Evolutionary conservation across 2,329 filamentous ascomycete genomes (phyloP).

Genomic region (Pseudocercospora fuligena): DNA sequence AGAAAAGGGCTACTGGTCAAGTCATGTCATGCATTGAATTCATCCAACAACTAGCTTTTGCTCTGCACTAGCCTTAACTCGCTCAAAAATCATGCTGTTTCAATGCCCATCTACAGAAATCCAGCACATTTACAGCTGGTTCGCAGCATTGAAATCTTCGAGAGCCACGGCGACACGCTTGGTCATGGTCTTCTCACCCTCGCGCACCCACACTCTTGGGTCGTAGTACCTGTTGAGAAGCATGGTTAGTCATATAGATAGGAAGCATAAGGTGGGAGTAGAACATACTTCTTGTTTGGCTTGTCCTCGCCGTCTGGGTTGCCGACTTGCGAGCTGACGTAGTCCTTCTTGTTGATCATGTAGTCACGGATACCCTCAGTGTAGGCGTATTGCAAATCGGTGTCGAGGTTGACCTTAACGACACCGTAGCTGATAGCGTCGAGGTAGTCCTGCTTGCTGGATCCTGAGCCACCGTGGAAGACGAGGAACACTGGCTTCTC

Average conservation of each 20-base stretch:
- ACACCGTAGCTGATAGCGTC: conserved; percentile 92
- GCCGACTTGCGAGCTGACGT: conserved; percentile 82
- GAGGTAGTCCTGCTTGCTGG: conserved; percentile 84
- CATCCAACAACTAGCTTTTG: not conserved
- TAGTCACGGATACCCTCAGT: conserved; percentile 91
- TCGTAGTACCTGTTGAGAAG: conserved; percentile 53
- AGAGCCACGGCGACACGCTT: conserved; percentile 79
- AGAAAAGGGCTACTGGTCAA: not conserved
- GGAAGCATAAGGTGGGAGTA: conserved; percentile 48
- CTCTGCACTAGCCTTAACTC: not conserved
- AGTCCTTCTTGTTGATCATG: conserved; percentile 92
- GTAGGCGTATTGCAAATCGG: conserved; percentile 96
- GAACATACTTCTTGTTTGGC: conserved; percentile 87
- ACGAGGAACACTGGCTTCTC: conserved; percentile 98
- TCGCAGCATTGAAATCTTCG: conserved; percentile 86
- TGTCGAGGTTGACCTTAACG: conserved; percentile 99
- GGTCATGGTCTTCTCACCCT: conserved; percentile 97
- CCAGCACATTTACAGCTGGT: conserved; percentile 65
- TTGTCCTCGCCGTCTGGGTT: conserved; percentile 96
- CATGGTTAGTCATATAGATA: conserved; percentile 30
- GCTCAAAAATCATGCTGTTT: conserved; percentile 8
- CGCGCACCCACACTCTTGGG: conserved; percentile 92
- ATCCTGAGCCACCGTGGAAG: conserved; percentile 98
- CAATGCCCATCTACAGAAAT: conserved; percentile 1
- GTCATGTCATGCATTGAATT: not conserved